phyloP scores from a whole-genome alignment of 371 early-diverging fungal genomes.

The Mucor piriformis region DNA sequence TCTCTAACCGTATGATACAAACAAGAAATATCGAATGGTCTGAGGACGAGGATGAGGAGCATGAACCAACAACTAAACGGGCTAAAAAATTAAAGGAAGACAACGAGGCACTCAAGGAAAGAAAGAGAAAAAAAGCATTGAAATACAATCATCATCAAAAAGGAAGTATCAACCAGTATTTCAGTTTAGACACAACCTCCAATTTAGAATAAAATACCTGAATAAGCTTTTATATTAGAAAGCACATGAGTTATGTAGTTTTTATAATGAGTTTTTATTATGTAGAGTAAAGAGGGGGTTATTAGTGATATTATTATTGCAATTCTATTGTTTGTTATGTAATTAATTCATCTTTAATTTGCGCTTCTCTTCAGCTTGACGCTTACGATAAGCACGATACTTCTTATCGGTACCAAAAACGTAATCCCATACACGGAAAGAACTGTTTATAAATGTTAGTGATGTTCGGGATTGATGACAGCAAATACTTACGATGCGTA shows the following conservation, averaged over 20 bases:
- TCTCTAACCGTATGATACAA: conserved; percentile 70
- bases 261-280: too few relatives aligned
- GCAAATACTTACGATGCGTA: conserved; percentile 55
- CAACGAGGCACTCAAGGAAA: conserved; percentile 9
- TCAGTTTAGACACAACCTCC: conserved; percentile 15
- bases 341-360: conserved; percentile 17
- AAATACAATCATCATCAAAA: conserved; percentile 29
- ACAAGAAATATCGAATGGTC: conserved; percentile 53
- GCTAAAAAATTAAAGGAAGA: conserved; percentile 15
- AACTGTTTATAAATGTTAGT: conserved; percentile 5
- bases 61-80: conserved; percentile 15
- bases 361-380: conserved; percentile 39
- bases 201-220: too few relatives aligned
- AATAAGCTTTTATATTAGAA: too few relatives aligned
- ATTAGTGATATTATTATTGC: not conserved
- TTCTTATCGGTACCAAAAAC: conserved; percentile 82
- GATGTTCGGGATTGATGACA: too few relatives aligned
- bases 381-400: conserved; percentile 68
- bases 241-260: too few relatives aligned
- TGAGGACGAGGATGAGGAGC: conserved; percentile 28
- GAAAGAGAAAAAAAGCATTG: conserved; percentile 8
- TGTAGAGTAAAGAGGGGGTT: not conserved
- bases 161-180: conserved; percentile 15
- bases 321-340: not conserved
- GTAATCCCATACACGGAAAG: conserved; percentile 87